Conservation (phyloP, 768 basidiomycete species). For the Termitomyces bulborhizus region DNA sequence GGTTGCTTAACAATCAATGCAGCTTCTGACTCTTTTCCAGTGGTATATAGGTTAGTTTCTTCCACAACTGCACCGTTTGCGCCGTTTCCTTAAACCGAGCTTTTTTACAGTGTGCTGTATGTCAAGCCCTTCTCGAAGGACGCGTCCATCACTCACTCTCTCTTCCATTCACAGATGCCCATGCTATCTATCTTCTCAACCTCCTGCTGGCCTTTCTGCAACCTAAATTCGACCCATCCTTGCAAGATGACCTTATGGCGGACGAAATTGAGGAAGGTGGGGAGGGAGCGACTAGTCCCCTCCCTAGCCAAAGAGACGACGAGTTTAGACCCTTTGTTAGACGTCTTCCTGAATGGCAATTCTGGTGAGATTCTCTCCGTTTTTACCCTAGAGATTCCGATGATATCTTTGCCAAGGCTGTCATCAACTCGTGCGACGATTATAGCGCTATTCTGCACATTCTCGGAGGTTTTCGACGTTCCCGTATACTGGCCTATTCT, state of each 20-base stretch:
- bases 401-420: slow-evolving; percentile 48
- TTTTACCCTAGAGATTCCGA: not conserved
- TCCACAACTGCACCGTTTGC: not conserved
- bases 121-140: slow-evolving; percentile 22
- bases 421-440: slow-evolving; percentile 87
- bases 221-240: slow-evolving; percentile 95
- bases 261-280: slow-evolving; percentile 96
- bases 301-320: slow-evolving; percentile 75
- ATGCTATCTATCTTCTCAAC: slow-evolving; percentile 94
- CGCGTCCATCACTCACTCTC: slow-evolving; percentile 7
- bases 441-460: slow-evolving; percentile 73
- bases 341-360: slow-evolving; percentile 93
- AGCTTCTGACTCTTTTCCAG: slow-evolving; percentile 30
- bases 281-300: slow-evolving; percentile 37
- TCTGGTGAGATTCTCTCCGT: slow-evolving; percentile 53
- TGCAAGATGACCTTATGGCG: slow-evolving; percentile 88
- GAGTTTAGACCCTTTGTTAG: slow-evolving; percentile 98
- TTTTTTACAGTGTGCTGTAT: slow-evolving; percentile 56
- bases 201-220: slow-evolving; percentile 96
- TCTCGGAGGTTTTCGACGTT: slow-evolving; percentile 85
- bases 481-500: slow-evolving; percentile 99
- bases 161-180: slow-evolving; percentile 52
- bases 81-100: not conserved
- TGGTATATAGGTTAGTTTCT: slow-evolving; percentile 84
- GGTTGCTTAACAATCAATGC: not conserved